Conservation (phyloP, 208 protist species). For the Leishmania lainsoni region DNA sequence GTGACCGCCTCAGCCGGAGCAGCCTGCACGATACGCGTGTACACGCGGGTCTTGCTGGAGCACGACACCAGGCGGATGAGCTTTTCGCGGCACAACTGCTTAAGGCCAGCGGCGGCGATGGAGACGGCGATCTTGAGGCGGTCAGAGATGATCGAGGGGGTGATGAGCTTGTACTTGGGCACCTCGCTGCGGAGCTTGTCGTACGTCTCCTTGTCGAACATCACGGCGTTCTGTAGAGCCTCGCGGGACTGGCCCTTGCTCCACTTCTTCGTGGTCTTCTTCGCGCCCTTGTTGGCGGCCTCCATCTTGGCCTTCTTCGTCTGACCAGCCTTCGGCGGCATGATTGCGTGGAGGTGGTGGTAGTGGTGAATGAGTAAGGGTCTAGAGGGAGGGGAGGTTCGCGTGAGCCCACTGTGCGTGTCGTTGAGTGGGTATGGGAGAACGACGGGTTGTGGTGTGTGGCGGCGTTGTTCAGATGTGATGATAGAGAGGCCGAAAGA, state of each 20-base stretch:
- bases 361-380: not conserved
- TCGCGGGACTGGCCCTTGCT: constrained; percentile 90
- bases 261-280: constrained; percentile 94
- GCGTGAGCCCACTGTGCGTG: constrained; percentile 37
- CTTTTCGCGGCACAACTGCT: constrained; percentile 87
- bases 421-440: not conserved
- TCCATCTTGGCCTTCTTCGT: constrained; percentile 75
- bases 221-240: constrained; percentile 90
- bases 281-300: constrained; percentile 71
- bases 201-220: constrained; percentile 90
- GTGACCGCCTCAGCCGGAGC: constrained; percentile 32
- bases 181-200: constrained; percentile 88
- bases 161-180: constrained; percentile 94
- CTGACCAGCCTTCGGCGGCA: constrained; percentile 78
- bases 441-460: not conserved
- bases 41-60: constrained; percentile 82
- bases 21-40: constrained; percentile 69
- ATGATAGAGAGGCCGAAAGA: not conserved
- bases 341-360: constrained; percentile 13
- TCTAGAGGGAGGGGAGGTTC: constrained; percentile 7
- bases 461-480: not conserved
- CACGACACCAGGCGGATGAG: constrained; percentile 80
- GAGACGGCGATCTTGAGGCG: constrained; percentile 88
- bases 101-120: constrained; percentile 82
- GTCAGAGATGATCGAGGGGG: constrained; percentile 88